Evolutionary conservation across 2,329 filamentous ascomycete genomes (phyloP), one percentile per base, ranked within the genome.

Genomic region (Colletotrichum cordylinicola): DNA sequence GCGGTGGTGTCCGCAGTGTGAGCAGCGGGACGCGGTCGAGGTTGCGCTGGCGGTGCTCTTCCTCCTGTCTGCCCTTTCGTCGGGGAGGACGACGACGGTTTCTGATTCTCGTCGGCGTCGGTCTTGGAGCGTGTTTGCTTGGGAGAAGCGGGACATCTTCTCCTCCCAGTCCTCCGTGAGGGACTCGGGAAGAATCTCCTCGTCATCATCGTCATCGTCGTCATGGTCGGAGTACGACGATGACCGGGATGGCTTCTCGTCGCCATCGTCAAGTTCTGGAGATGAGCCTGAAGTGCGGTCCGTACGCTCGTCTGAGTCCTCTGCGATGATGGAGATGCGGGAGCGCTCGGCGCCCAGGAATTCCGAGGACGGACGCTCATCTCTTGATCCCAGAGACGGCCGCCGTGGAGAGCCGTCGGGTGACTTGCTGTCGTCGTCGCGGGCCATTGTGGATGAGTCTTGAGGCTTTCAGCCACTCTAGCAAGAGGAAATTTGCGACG

Each of bases 341-440:
- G n/a, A 24, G 12, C 58, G 35, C 29, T 76, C 74, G 29, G 58
- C 64, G 13, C 74, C 74, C 29, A 76, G 58, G 12, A 69, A 60
- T 15, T 74, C 74, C 13, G 74, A 69, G 13, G 70, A 76, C 8
- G 74, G 64, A 8, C 67, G 35, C n/a, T 70, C 67, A 16, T 62
- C 58, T 21, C 70, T 48, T 29, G 33, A 52, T 1, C 21, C 74
- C 18, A 69, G 21, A 7, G 70, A 64, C 0, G 29, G 58, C 8
- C 70, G 67, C 27, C 18, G 56, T n/a, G 12, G 65, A 21, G 52
- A 24, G 9, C 56, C 15, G 15, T 68, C n/a, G 16, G 48, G 21
- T 27, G 27, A 15, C 13, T 52, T 24, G 12, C 18, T 33, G 29
- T 6, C 27, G 33, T 39, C 35, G 35, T 65, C 31, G 18, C 13